Evolutionary conservation across 2,329 filamentous ascomycete genomes (phyloP).

Genomic region (Raffaelea deltoideospora): DNA sequence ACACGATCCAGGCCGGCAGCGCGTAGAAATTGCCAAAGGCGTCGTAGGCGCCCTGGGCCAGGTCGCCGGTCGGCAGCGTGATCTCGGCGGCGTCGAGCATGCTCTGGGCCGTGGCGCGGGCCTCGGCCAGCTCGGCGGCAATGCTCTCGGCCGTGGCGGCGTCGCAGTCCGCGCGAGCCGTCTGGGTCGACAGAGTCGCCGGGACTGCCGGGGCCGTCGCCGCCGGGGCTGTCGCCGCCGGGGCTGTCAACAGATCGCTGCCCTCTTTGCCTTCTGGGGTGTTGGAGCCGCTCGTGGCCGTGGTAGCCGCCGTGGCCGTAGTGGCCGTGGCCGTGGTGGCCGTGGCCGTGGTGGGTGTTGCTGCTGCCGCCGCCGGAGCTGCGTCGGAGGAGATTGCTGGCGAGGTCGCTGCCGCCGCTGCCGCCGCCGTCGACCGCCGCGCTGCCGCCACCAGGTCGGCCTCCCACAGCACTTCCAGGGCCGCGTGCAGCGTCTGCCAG

Average conservation of each 20-base stretch:
- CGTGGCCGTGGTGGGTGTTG: conserved; percentile 3
- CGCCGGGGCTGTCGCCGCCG: no score
- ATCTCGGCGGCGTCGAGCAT: conserved; percentile 67
- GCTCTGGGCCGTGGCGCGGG: conserved; percentile 56
- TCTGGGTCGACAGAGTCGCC: conserved; percentile 14
- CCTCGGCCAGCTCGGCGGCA: conserved; percentile 21
- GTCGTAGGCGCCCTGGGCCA: conserved; percentile 60
- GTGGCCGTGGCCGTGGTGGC: conserved; percentile 10
- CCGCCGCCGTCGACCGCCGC: no score
- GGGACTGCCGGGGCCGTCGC: conserved; percentile 14
- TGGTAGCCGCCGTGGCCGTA: no score
- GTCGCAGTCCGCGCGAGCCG: no score
- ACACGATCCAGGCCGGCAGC: conserved; percentile 52
- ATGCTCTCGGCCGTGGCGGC: conserved; percentile 14
- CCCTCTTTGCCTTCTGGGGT: no score
- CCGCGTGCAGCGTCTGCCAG: conserved; percentile 61
- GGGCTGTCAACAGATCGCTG: no score
- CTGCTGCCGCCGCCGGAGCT: neutral
- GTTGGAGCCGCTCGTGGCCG: no score
- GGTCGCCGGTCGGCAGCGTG: conserved; percentile 56
- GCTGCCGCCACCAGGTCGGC: conserved; percentile 13
- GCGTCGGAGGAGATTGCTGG: neutral
- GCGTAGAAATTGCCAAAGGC: conserved; percentile 54
- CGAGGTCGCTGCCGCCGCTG: neutral
- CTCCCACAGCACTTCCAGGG: conserved; percentile 52